Percentiles rank a stretch among this genome's conserved stretches.
phyloP scores from a whole-genome alignment of 2,329 filamentous ascomycete genomes.

The Phaeosphaeriaceae sp. region DNA sequence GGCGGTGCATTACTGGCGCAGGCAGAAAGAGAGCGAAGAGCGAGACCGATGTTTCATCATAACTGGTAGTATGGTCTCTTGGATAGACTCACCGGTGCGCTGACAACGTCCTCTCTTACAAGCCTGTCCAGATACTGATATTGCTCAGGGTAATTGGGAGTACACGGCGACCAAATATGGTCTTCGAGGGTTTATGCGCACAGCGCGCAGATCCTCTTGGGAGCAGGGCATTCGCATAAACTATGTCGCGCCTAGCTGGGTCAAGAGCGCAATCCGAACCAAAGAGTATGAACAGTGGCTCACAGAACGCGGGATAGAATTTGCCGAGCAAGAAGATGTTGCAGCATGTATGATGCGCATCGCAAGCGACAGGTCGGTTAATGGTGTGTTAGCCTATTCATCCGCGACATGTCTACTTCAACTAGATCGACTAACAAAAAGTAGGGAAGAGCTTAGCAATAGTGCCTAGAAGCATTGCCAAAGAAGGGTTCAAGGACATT shows the following conservation, averaged over 20 bases:
- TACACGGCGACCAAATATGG: conserved; percentile 49
- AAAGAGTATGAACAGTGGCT: conserved; percentile 54
- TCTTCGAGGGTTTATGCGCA: conserved; percentile 25
- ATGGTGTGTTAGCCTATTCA: conserved; percentile 15
- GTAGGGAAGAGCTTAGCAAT: conserved; percentile 53
- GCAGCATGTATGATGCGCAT: conserved; percentile 46
- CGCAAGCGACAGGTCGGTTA: conserved; percentile 27
- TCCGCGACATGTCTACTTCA: too few relatives aligned
- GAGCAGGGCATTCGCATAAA: conserved; percentile 28
- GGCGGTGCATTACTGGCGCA: conserved; percentile 26
- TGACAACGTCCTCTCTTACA: not conserved
- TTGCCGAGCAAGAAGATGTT: conserved; percentile 42
- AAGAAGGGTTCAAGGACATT: conserved; percentile 53
- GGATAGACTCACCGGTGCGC: conserved; percentile 22
- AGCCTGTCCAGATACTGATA: too few relatives aligned
- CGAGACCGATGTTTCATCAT: conserved; percentile 28
- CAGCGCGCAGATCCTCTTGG: conserved; percentile 18
- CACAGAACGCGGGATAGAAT: conserved; percentile 51
- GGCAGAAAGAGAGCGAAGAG: conserved; percentile 21
- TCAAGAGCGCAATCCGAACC: conserved; percentile 34
- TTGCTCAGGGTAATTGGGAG: conserved; percentile 38
- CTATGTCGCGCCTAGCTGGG: conserved; percentile 28
- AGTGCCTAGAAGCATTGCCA: conserved; percentile 46
- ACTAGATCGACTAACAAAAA: not conserved
- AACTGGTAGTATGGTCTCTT: conserved; percentile 24